These are phyloP conservation scores for Elongisporangium senticosum DNA, from an alignment of 352 stramenopile species.

Conservation along the genomic window DNA sequence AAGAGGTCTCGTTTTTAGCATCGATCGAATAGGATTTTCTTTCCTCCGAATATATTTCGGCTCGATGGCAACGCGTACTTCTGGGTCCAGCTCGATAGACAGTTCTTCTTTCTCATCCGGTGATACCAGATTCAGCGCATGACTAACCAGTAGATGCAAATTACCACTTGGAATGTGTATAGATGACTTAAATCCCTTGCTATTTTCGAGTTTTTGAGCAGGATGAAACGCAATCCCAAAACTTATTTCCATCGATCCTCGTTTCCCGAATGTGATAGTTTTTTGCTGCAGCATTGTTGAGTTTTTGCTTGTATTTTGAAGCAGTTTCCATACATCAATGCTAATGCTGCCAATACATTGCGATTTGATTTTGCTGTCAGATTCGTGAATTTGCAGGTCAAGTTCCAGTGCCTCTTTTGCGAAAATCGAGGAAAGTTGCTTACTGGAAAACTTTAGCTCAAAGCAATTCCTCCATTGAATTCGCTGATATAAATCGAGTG, in stretches of 20 bases:
- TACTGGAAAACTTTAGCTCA: slow-evolving; percentile 15
- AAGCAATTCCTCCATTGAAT: slow-evolving; percentile 19
- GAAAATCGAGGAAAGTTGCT: slow-evolving; percentile 11
- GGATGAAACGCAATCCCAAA: slow-evolving; percentile 16
- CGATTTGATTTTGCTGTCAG: slow-evolving; percentile 8
- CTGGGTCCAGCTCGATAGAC: slow-evolving; percentile 33
- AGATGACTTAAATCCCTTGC: not conserved
- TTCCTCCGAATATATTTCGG: slow-evolving; percentile 48
- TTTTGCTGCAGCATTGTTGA: slow-evolving; percentile 1
- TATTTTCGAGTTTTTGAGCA: not conserved
- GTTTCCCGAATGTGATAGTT: slow-evolving; percentile 16
- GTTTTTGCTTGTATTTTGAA: slow-evolving; percentile 1
- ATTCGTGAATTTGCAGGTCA: slow-evolving; percentile 16
- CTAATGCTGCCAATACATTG: slow-evolving; percentile 23
- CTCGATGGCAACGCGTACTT: slow-evolving; percentile 41
- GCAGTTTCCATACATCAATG: slow-evolving; percentile 16
- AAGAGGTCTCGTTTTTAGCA: slow-evolving; percentile 43
- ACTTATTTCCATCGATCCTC: slow-evolving; percentile 21
- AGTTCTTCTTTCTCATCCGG: slow-evolving; percentile 18
- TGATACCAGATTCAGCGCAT: slow-evolving; percentile 30
- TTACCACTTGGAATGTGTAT: slow-evolving; percentile 23
- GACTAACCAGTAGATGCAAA: slow-evolving; percentile 34
- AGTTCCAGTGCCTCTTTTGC: slow-evolving; percentile 31
- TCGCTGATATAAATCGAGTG: not conserved
- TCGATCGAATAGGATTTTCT: slow-evolving; percentile 37